A percentile compares a stretch with the other conserved stretches of the same genome.
phyloP scores from a whole-genome alignment of 371 early-diverging fungal genomes.

The Quaeritorhiza haematococci region DNA sequence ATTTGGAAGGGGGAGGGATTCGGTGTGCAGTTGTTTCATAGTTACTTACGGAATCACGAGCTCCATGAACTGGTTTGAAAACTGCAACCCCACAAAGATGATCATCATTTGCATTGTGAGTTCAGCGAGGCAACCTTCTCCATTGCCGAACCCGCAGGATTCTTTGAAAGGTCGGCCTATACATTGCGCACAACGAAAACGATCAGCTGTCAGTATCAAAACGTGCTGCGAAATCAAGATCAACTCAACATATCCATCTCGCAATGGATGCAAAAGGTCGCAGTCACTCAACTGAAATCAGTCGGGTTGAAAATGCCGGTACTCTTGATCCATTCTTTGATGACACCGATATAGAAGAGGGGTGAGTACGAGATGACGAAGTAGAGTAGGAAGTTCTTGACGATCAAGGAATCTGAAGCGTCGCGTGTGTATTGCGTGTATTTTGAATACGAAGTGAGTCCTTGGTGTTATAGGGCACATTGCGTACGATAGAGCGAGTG shows the following conservation, averaged over 20 bases:
- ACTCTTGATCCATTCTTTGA: constrained; percentile 36
- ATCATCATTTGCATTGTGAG: constrained; percentile 53
- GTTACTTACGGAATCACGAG: constrained; percentile 33
- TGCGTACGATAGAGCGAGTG: too few relatives aligned
- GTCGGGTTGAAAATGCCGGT: too few relatives aligned
- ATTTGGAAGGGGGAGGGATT: too few relatives aligned
- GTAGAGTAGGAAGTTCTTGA: constrained; percentile 53
- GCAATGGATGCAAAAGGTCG: constrained; percentile 1
- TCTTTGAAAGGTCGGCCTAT: neutral
- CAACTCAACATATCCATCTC: too few relatives aligned
- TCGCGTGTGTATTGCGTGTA: neutral
- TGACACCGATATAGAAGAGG: constrained; percentile 47
- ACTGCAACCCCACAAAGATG: constrained; percentile 51
- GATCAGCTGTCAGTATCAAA: constrained; percentile 22
- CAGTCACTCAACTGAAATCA: constrained; percentile 1
- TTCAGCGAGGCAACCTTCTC: constrained; percentile 26
- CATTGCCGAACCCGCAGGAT: constrained; percentile 4
- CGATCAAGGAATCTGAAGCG: constrained; percentile 37
- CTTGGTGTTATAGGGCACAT: too few relatives aligned
- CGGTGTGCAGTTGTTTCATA: neutral
- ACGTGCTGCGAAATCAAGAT: neutral
- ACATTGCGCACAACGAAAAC: constrained; percentile 5
- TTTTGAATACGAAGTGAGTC: too few relatives aligned
- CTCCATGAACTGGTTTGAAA: constrained; percentile 39
- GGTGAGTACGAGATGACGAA: constrained; percentile 55